Conservation (phyloP, 75 land plant species). For the Chamaecyparis obtusa region DNA sequence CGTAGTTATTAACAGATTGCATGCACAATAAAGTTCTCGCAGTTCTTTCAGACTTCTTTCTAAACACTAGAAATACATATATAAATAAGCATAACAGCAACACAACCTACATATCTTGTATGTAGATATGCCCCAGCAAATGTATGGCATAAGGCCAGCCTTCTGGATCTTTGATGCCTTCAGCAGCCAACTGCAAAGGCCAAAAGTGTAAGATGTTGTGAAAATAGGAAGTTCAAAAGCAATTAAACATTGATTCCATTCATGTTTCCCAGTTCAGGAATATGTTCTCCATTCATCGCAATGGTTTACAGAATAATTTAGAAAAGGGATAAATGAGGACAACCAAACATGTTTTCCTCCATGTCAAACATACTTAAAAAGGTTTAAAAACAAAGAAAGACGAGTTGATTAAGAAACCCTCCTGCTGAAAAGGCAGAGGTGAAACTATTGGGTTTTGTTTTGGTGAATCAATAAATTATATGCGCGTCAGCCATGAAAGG, state of each 20-base stretch:
- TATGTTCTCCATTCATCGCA: neutral
- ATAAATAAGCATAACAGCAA: conserved; percentile 11
- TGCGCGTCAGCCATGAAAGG: too few relatives aligned
- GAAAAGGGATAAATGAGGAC: neutral
- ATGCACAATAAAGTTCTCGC: neutral
- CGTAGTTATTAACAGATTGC: neutral
- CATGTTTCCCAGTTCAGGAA: neutral
- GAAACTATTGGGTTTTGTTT: neutral
- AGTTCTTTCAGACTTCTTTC: neutral
- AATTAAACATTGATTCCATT: neutral
- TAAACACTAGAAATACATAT: neutral
- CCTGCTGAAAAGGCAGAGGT: neutral
- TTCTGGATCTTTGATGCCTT: conserved; percentile 55
- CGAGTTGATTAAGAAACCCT: neutral
- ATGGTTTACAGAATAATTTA: neutral
- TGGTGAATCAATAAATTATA: too few relatives aligned
- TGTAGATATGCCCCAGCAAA: conserved; percentile 65
- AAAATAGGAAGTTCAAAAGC: neutral
- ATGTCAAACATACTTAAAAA: neutral
- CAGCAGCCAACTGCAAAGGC: conserved; percentile 53
- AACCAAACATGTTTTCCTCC: neutral
- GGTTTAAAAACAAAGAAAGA: neutral
- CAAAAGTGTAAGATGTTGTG: neutral
- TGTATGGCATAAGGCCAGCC: conserved; percentile 94
- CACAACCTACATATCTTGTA: conserved; percentile 71